phyloP scores from a whole-genome alignment of 1,284 basidiomycete genomes.

The Rhodotorula sp. region DNA sequence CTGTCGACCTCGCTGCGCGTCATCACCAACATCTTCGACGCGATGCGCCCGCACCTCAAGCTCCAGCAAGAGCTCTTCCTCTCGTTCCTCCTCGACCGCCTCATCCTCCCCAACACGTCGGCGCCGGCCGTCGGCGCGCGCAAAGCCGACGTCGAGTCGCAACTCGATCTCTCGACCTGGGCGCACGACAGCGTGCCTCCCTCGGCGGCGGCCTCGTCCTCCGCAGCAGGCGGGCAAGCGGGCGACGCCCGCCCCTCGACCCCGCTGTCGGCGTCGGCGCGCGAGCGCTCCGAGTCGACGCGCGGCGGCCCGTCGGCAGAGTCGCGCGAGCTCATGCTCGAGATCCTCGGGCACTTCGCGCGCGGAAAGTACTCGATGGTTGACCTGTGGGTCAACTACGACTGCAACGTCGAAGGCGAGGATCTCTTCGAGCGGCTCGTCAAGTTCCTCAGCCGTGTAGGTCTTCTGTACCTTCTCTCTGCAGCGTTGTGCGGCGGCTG shows the following conservation, averaged over 20 bases:
- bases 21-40: slow-evolving; percentile 83
- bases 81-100: slow-evolving; percentile 86
- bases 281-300: slow-evolving; percentile 43
- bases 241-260: neutral
- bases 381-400: slow-evolving; percentile 93
- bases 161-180: slow-evolving; percentile 46
- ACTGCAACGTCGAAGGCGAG: slow-evolving; percentile 95
- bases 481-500: neutral
- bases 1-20: slow-evolving; percentile 79
- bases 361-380: slow-evolving; percentile 83
- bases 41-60: slow-evolving; percentile 83
- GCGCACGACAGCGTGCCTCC: slow-evolving; percentile 16
- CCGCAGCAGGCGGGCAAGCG: too few relatives aligned
- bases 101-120: slow-evolving; percentile 54
- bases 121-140: neutral
- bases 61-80: slow-evolving; percentile 96
- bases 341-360: slow-evolving; percentile 79
- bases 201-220: neutral
- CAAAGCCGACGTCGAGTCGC: slow-evolving; percentile 49
- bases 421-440: slow-evolving; percentile 92
- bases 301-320: slow-evolving; percentile 53
- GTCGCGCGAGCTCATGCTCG: slow-evolving; percentile 84
- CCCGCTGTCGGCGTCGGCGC: slow-evolving; percentile 20
- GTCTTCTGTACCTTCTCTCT: slow-evolving; percentile 10
- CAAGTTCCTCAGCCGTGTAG: slow-evolving; percentile 68